Conservation (phyloP, 2,329 filamentous ascomycete species). For the Albifimbria verrucaria region DNA sequence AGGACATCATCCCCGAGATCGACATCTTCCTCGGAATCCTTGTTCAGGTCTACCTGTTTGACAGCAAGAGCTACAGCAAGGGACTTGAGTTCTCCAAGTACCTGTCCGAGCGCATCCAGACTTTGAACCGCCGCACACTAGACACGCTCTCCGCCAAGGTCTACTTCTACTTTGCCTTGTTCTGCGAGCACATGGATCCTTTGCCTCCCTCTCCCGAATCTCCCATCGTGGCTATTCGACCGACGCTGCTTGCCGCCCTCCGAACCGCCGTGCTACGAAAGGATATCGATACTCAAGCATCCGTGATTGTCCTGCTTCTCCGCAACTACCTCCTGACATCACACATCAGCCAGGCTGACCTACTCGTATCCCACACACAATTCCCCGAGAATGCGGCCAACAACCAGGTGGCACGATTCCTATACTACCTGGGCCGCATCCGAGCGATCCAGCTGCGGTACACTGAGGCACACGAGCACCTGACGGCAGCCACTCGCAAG, state of each 20-base stretch:
- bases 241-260: slow-evolving; percentile 80
- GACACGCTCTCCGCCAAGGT: slow-evolving; percentile 92
- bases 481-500: slow-evolving; percentile 91
- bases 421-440: slow-evolving; percentile 96
- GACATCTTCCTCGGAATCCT: slow-evolving; percentile 87
- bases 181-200: slow-evolving; percentile 86
- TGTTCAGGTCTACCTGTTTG: slow-evolving; percentile 82
- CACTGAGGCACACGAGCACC: slow-evolving; percentile 92
- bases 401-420: slow-evolving; percentile 95
- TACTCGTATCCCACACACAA: slow-evolving; percentile 91
- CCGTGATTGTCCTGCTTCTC: slow-evolving; percentile 89
- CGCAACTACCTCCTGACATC: slow-evolving; percentile 95
- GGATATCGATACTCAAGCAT: slow-evolving; percentile 94
- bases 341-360: slow-evolving; percentile 93
- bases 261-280: slow-evolving; percentile 95
- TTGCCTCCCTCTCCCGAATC: slow-evolving; percentile 86
- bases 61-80: slow-evolving; percentile 74
- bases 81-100: slow-evolving; percentile 82
- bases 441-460: slow-evolving; percentile 95
- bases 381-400: slow-evolving; percentile 94
- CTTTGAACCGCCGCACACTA: slow-evolving; percentile 87
- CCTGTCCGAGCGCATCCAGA: slow-evolving; percentile 80
- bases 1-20: slow-evolving; percentile 81
- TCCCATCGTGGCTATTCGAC: slow-evolving; percentile 80
- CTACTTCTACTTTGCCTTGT: slow-evolving; percentile 97